Evolutionary conservation across 179 eudicot genomes (phyloP).

Genomic region (Camellia oleifera): DNA sequence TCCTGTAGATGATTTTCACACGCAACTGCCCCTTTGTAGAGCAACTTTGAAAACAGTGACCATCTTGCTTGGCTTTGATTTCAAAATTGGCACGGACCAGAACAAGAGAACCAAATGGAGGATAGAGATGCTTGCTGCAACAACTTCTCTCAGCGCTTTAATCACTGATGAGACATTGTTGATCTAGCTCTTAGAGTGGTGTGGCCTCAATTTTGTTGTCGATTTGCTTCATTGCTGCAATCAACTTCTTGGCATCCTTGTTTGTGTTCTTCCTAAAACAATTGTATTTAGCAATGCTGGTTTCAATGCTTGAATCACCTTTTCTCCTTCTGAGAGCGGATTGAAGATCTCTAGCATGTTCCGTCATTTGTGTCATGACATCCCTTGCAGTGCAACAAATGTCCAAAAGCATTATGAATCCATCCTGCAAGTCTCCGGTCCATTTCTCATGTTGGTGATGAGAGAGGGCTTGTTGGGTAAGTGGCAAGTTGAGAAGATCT

Average conservation of each 20-base stretch:
- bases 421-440: conserved; percentile 26
- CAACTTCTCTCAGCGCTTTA: conserved; percentile 31
- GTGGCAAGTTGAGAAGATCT: conserved; percentile 36
- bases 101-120: conserved; percentile 32
- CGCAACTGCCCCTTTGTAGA: conserved; percentile 21
- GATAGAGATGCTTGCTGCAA: conserved; percentile 17
- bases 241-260: conserved; percentile 20
- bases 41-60: conserved; percentile 37
- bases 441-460: conserved; percentile 18
- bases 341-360: conserved; percentile 23
- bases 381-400: conserved; percentile 25
- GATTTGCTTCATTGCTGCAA: conserved; percentile 23
- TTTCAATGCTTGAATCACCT: background rate
- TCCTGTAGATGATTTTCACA: background rate
- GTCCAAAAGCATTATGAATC: conserved; percentile 26
- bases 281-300: conserved; percentile 18
- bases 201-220: conserved; percentile 24
- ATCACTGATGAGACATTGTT: too few relatives aligned
- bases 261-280: conserved; percentile 30
- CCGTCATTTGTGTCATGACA: conserved; percentile 16
- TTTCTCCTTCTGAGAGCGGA: conserved; percentile 26
- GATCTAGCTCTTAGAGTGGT: background rate
- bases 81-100: conserved; percentile 32
- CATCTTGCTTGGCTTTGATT: conserved; percentile 32
- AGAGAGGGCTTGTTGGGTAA: conserved; percentile 33